phyloP scores from a whole-genome alignment of 2,329 filamentous ascomycete species.

The Stachybotrys elegans region DNA sequence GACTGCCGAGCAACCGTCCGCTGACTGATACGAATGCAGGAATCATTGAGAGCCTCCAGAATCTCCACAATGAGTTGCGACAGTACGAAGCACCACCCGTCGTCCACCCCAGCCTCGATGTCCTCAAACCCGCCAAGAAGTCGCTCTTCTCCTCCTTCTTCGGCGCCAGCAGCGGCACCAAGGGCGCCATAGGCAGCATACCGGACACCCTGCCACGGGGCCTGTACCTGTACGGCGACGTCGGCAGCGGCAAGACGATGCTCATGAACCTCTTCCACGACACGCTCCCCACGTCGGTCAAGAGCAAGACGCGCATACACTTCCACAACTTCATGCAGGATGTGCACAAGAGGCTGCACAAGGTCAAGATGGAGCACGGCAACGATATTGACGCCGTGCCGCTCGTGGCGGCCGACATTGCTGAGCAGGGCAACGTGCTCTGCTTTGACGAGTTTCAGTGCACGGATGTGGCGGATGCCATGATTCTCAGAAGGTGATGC shows the following conservation, averaged over 20 bases:
- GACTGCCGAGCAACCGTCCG: background rate
- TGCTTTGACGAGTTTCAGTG: conserved; percentile 99
- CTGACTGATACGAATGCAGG: conserved; percentile 39
- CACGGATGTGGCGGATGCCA: conserved; percentile 96
- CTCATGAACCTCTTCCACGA: conserved; percentile 98
- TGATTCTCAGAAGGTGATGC: conserved; percentile 76
- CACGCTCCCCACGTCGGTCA: conserved; percentile 75
- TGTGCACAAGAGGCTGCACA: conserved; percentile 85
- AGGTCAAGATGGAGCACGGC: conserved; percentile 83
- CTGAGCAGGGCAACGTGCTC: conserved; percentile 74
- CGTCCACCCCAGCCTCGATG: conserved; percentile 71
- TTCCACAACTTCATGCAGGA: conserved; percentile 99
- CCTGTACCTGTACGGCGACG: conserved; percentile 92
- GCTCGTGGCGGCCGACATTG: conserved; percentile 92
- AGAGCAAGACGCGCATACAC: conserved; percentile 85
- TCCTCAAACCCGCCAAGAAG: conserved; percentile 49
- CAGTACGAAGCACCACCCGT: conserved; percentile 71
- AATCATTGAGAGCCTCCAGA: conserved; percentile 84
- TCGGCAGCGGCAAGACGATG: conserved; percentile 98
- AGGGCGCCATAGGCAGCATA: conserved; percentile 45
- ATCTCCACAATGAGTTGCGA: conserved; percentile 77
- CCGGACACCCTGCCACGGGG: conserved; percentile 77
- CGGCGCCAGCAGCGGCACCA: conserved; percentile 36
- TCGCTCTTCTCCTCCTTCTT: conserved; percentile 60
- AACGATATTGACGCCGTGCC: conserved; percentile 87